Percentiles rank a stretch among this genome's conserved stretches.
Conservation (phyloP, 2,329 filamentous ascomycete genomes). For the Leptographium procerum region DNA sequence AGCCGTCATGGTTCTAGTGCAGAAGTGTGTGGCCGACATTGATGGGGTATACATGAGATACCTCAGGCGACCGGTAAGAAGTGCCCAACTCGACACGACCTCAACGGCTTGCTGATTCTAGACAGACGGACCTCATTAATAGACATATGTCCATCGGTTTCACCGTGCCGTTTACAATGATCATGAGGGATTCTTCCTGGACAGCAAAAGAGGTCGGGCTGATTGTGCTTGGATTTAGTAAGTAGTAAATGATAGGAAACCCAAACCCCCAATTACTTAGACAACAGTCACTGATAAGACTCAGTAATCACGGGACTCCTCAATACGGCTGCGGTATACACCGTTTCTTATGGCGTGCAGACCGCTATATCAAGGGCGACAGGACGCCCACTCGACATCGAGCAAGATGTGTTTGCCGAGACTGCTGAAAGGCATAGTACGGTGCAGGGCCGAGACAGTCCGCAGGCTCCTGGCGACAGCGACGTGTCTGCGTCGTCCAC, state of each 20-base stretch:
- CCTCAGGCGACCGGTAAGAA: constrained; percentile 11
- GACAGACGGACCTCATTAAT: constrained; percentile 38
- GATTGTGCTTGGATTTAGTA: constrained; percentile 34
- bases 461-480: background rate
- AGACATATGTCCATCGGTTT: constrained; percentile 39
- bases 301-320: constrained; percentile 21
- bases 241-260: constrained; percentile 7
- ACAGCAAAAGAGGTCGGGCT: constrained; percentile 24
- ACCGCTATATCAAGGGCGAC: constrained; percentile 4
- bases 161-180: constrained; percentile 35
- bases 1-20: constrained; percentile 19
- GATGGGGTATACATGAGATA: constrained; percentile 17
- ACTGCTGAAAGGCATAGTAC: background rate
- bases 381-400: background rate
- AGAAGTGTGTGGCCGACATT: constrained; percentile 12
- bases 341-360: constrained; percentile 18
- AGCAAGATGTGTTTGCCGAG: background rate
- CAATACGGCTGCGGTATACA: constrained; percentile 19
- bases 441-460: background rate
- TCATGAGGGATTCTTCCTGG: constrained; percentile 24
- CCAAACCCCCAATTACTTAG: too few species aligned
- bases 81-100: background rate
- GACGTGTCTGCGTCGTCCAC: constrained; percentile 14
- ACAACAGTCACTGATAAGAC: background rate
- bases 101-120: background rate